Evolutionary conservation across 208 protist genomes (phyloP), one percentile per base, ranked within the genome.

Genomic region (Leishmania gerbilli): DNA sequence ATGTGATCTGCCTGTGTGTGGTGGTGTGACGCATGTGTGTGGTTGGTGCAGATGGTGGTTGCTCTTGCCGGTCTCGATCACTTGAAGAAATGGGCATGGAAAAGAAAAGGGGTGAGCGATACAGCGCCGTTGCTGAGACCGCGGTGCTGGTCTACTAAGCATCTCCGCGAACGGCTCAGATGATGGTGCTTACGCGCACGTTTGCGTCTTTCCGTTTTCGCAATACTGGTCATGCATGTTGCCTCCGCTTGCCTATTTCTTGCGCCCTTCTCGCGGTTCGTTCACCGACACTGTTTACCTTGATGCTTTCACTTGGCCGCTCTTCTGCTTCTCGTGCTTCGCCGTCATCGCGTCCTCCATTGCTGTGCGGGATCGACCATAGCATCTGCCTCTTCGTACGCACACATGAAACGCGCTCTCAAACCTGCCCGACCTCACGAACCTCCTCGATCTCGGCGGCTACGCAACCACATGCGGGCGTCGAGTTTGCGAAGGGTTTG

Each of bases 401-500:
- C 21, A 17, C 34, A 31, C 45, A 49, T 53, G 45, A 79, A 77
- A 62, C 72, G 68, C 49, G 79, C 51, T 55, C 17, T 87, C 24
- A 55, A 11, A 42, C 31, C 47, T 84, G 47, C 24, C 49, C 4
- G 84, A 68, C 37, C 80, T 67, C 31, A 79, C 75, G 1, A 89
- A 92, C 76, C 81, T 90, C 67, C 80, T 86, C 8, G 86, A 89
- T 68, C 71, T 92, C 31, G 87, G 89, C 65, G 89, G 89, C 34
- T 90, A 90, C 79, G 77, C 34, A 56, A 92, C 79, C 3, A 67
- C 55, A 62, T 51, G 79, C 79, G 64, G 42, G 19, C 47, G 53
- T 67, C 55, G 81, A 21, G 80, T 78, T 13, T 64, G 69, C 17
- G 82, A 82, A 67, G 53, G 81, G 11, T 81, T 74, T 1, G 53